Evolutionary conservation across 1,284 basidiomycete genomes (phyloP), one percentile per base, ranked within the genome.

Genomic region (Leccinum brunneo-olivaceum): DNA sequence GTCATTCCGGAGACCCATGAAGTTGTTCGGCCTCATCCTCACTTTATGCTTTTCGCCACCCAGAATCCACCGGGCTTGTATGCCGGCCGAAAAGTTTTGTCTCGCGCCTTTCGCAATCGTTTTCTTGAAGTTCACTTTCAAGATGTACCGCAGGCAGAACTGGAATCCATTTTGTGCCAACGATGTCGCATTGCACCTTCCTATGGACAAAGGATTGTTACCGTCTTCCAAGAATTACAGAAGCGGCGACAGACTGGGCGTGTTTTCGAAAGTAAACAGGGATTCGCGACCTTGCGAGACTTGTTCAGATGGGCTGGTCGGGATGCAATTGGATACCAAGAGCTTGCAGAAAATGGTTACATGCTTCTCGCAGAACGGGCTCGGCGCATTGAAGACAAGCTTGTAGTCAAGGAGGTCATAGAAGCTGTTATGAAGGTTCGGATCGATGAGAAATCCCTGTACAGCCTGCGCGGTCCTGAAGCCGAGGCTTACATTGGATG

Each of bases 51-150:
- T 7, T 99, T 98, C 58, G 95, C 95, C 0, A 98, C 96, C 0
- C 96, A 98, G 64, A 98, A 99, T 61, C 96, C 96, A 12, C 90
- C 96, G 0, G 95, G 95, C 1, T 67, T 98, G n/a, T 98, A 98
- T 60, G 95, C 88, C 2, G 96, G 96, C 6, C 79, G 96, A 51
- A 99, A 99, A 63, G 79, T 97, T 5, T 69, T 98, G 10, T 98
- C 95, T 3, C 80, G 96, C 25, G 96, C 96, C 0, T 98, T 98
- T 70, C 80, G 96, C 25, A 98, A 96, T 66, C 88, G 96, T n/a
- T 98, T 98, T 68, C 76, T 99, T 12, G 96, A 99, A 65, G 88
- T 98, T 27, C 94, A 98, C 63, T 98, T 98, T 60, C 88, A 92
- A 52, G 96, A 98, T 54, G 95, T 98, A 0, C 96, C 96, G 0